These are phyloP conservation scores for Chrysoporthe puriensis DNA, from an alignment of 2,329 filamentous ascomycete genomes.

Conservation along the genomic window DNA sequence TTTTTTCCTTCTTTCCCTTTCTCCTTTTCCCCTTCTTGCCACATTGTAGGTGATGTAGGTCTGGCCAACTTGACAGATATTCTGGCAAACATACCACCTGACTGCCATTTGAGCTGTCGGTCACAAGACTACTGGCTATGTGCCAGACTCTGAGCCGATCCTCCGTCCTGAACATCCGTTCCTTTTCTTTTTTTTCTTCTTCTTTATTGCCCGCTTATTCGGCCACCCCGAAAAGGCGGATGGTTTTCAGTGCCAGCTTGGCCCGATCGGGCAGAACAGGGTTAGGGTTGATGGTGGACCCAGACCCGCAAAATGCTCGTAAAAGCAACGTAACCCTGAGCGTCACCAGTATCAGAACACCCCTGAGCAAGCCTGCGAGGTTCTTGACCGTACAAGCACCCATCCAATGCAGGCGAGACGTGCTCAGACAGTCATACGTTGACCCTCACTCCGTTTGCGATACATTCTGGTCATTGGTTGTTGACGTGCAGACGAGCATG, in stretches of 20 bases:
- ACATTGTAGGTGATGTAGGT: too few species aligned
- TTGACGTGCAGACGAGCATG: conserved; percentile 4
- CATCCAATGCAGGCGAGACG: not conserved
- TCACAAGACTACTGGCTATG: too few species aligned
- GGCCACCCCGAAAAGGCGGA: not conserved
- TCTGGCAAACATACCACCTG: too few species aligned
- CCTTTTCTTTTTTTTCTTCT: not conserved
- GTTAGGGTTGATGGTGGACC: not conserved
- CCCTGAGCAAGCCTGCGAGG: not conserved
- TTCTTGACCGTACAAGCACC: not conserved
- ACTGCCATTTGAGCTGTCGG: too few species aligned
- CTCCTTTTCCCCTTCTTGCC: too few species aligned
- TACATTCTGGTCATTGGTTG: too few species aligned
- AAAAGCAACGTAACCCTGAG: not conserved
- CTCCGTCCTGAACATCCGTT: too few species aligned
- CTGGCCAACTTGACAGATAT: too few species aligned
- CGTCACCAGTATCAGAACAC: not conserved
- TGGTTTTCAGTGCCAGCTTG: not conserved
- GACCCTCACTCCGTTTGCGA: not conserved
- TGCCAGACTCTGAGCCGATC: too few species aligned
- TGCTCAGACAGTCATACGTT: not conserved
- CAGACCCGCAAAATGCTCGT: not conserved
- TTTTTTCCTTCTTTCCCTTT: too few species aligned
- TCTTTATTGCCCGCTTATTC: too few species aligned
- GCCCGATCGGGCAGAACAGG: not conserved